Base-by-base conservation (phyloP, 2,329 filamentous ascomycete species). In the Trichoderma arundinaceum region DNA sequence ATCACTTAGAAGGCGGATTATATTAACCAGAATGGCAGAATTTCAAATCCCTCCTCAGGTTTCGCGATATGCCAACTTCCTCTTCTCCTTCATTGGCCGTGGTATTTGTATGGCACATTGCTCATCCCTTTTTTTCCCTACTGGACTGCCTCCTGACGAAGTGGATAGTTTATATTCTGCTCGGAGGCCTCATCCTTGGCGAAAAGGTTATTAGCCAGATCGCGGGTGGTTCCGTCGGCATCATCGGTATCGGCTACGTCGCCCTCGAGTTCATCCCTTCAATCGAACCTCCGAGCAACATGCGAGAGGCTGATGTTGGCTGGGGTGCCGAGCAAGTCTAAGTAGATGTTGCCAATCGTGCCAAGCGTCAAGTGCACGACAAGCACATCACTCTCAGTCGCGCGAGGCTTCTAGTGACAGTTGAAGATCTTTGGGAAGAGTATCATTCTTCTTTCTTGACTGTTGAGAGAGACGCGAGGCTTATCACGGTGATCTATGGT, bases 61-160 rank as follows among this genome's bases (percentile, higher is more conserved):
- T 63, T 90, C 93, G 66, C 90, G 92, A 81, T 97, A 98, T 83
- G 94, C 93, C 63, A 96, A 92, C 10, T 99, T 99, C 84, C 89
- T 98, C 80, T 98, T 98, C 84, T 96, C 92, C 66, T 98, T 99
- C 85, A 82, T 98, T 72, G 95, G 95, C 68, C 93, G 95, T 76
- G 95, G 95, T 80, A 84, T 92, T 77, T 98, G 94, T 97, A 88
- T 81, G 92, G 88, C 15, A 43, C 7, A 13, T 41, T 15, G 9
- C n/a, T 10, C 10, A 17, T 7, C 43, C 1, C 12, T 32, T 19
- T 1, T 17, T 39, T 10, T 15, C 22, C 1, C 7, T 9, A 60
- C 6, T 1, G 32, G 10, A 38, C 7, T 4, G 2, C 19, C 62
- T 60, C 52, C 71, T 67, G 32, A 67, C 48, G 13, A 65, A 54